Base-by-base conservation (phyloP, 73 alveolate genomes). In the Paramecium pentaurelia region DNA sequence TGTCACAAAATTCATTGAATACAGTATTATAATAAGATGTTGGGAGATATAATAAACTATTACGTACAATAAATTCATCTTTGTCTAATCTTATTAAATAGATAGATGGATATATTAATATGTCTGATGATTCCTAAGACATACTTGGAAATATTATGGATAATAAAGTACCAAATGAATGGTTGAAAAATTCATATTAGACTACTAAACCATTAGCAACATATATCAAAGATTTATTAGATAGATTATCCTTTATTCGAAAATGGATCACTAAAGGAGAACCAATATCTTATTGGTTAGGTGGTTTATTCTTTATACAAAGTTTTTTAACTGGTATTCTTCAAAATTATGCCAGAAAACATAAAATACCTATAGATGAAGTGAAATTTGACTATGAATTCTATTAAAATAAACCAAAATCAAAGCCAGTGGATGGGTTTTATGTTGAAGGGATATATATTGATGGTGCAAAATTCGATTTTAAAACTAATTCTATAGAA, bases 201-300 rank as follows among this genome's bases (percentile, higher is more conserved):
- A 95, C 98, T 16, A 70, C 93, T 14, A 98, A 98, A 71, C 96
- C 98, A 36, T 94, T 97, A 51, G 96, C 98, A 71, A 93, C 98
- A 5, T 98, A 97, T 95, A 86, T 97, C 59, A 94, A 93, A 25
- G 99, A 98, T 89, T 93, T 98, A 25, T 96, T 92, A 93, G 94
- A 93, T 59, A 94, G 99, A 77, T 92, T 98, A 14, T 96, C 96
- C 60, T 98, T 97, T 95, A 97, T 98, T 98, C 86, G 87, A 73
- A 95, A 93, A 70, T 98, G 99, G 99, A 86, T 97, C 45, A 94
- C 86, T 20, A 83, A 96, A 49, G 99, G 99, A 5, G 99, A 97
- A 58, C 99, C 99, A 6, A 94, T 95, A 68, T 88, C 94, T 84
- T 99, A 96, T 94, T 98, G 99, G 99, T 95, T 99, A 54, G 95